Base-by-base conservation (phyloP, 805 yeast genomes). In the Suhomyces prunicola region DNA sequence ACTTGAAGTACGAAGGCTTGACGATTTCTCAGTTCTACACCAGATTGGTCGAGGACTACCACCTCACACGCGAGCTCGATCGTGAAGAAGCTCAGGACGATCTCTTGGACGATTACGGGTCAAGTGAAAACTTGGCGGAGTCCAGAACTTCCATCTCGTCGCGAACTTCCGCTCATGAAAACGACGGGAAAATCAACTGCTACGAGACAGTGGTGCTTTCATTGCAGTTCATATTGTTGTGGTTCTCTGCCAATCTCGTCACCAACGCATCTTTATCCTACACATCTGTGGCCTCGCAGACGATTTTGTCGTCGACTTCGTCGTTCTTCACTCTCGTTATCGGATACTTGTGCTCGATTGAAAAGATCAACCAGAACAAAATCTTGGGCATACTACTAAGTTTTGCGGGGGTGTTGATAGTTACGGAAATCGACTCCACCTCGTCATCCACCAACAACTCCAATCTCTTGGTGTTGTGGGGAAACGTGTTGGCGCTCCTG, bases 261-360 rank as follows among this genome's bases (percentile, higher is more conserved):
- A 90, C 94, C 31, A 94, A 94, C 69, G 90, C 96, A 0, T 85
- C 96, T 19, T 75, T 94, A 50, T 80, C 87, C 23, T 94, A 87
- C 68, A 94, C 99, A 0, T 85, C 92, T 10, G 99, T 94, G 19
- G 96, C 96, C 2, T 87, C 94, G 12, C 97, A 96, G 63, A 94
- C 98, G 2, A 93, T 94, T 23, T 71, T 94, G 40, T 88, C 97
- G 15, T 88, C 97, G 36, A 92, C 98, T 0, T 87, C 96, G 5
- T 88, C 97, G 6, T 91, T 94, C 66, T 94, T 94, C 81, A 94
- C 99, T 0, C 77, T 94, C 40, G 60, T 92, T 1, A 79, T 93
- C 7, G 98, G 98, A 1, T 82, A 85, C 50, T 57, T 88, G 24
- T 85, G 84, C 53, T 75, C 85, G 29, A 82, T 91, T 1, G 98